Conservation (phyloP, 2,329 filamentous ascomycete genomes). For the Fusarium denticulatum region DNA sequence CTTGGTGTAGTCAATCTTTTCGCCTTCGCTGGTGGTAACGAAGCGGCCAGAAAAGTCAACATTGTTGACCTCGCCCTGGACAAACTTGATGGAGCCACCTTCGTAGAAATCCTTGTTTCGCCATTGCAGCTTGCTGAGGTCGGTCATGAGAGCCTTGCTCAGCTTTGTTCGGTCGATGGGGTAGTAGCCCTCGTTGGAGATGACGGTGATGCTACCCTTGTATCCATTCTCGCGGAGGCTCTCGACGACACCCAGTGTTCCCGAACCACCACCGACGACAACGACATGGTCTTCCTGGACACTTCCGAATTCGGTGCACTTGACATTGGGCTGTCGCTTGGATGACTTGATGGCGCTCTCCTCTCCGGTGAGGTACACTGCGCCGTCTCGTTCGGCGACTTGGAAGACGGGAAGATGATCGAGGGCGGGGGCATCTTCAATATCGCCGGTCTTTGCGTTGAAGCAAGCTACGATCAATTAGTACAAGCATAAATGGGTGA, state of each 20-base stretch:
- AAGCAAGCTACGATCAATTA: constrained; percentile 77
- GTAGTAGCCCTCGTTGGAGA: constrained; percentile 84
- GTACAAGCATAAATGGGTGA: neutral
- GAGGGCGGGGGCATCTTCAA: constrained; percentile 92
- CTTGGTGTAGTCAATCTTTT: constrained; percentile 82
- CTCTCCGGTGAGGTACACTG: constrained; percentile 84
- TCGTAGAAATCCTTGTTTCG: constrained; percentile 83
- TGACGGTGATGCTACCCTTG: constrained; percentile 80
- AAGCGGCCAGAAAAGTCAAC: constrained; percentile 81
- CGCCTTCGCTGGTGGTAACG: constrained; percentile 78
- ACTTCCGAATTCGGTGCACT: constrained; percentile 66
- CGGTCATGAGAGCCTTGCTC: constrained; percentile 89
- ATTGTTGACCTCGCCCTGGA: constrained; percentile 72
- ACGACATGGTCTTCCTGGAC: constrained; percentile 73
- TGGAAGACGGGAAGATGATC: constrained; percentile 88
- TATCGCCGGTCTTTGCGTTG: constrained; percentile 86
- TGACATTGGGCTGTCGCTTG: constrained; percentile 77
- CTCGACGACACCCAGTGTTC: constrained; percentile 83
- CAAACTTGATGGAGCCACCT: constrained; percentile 64
- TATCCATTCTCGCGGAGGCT: constrained; percentile 85
- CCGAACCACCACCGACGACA: constrained; percentile 89
- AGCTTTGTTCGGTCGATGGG: constrained; percentile 96
- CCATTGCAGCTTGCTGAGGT: constrained; percentile 80
- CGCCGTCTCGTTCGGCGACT: constrained; percentile 81
- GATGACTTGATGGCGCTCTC: constrained; percentile 81